phyloP scores from a whole-genome alignment of 2,329 filamentous ascomycete species.

The Colletotrichum paranaense region DNA sequence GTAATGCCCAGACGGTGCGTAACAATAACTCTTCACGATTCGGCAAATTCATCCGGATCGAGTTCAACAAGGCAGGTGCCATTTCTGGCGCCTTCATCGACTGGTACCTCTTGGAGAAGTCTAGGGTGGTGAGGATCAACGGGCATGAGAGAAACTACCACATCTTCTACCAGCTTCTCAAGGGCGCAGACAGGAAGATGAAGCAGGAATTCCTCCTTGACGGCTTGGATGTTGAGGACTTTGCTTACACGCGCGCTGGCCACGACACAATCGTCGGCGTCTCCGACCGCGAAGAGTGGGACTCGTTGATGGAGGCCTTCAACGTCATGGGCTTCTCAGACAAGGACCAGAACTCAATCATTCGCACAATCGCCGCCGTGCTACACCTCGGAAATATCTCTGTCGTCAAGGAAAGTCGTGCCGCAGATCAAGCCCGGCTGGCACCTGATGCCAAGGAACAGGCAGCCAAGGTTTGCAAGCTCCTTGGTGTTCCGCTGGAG shows the following conservation, averaged over 20 bases:
- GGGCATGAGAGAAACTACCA: slow-evolving; percentile 94
- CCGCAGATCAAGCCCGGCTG: slow-evolving; percentile 89
- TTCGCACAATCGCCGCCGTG: slow-evolving; percentile 90
- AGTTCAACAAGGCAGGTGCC: slow-evolving; percentile 87
- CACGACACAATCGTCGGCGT: slow-evolving; percentile 93
- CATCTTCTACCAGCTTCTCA: slow-evolving; percentile 94
- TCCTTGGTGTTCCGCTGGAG: slow-evolving; percentile 87
- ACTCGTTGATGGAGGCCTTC: slow-evolving; percentile 89
- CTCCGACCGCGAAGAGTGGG: slow-evolving; percentile 92
- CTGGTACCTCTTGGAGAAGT: slow-evolving; percentile 98
- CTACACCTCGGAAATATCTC: slow-evolving; percentile 93
- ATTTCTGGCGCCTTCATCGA: slow-evolving; percentile 98
- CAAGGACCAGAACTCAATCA: slow-evolving; percentile 83
- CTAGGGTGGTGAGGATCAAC: slow-evolving; percentile 92
- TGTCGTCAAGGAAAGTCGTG: slow-evolving; percentile 89
- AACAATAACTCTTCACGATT: slow-evolving; percentile 99
- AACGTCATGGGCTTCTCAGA: slow-evolving; percentile 92
- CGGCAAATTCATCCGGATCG: slow-evolving; percentile 98
- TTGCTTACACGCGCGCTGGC: slow-evolving; percentile 90
- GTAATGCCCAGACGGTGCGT: slow-evolving; percentile 95
- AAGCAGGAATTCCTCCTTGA: slow-evolving; percentile 82
- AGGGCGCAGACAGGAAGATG: slow-evolving; percentile 80
- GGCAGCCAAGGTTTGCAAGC: slow-evolving; percentile 81
- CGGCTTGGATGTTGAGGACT: slow-evolving; percentile 82
- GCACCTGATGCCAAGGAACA: slow-evolving; percentile 79